Percentiles rank a stretch among this genome's conserved stretches.
Evolutionary conservation across 73 alveolate genomes (phyloP).

Genomic region (Symbiodinium natans): DNA sequence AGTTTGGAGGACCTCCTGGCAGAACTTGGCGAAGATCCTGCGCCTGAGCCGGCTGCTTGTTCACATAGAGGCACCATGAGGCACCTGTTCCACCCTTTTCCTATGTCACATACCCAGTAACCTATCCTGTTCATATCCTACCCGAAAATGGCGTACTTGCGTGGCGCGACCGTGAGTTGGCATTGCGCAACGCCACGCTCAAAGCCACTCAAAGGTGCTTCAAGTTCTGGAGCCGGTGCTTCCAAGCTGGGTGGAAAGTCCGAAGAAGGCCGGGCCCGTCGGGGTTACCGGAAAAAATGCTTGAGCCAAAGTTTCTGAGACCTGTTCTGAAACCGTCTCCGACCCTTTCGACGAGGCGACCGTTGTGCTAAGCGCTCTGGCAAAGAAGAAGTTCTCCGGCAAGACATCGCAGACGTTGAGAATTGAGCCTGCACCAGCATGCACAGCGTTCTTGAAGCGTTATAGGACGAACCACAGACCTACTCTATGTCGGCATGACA

Average conservation of each 20-base stretch:
- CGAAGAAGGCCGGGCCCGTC: not conserved
- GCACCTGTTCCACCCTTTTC: too few relatives aligned
- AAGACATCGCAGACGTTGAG: too few relatives aligned
- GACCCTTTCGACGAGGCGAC: constrained; percentile 18
- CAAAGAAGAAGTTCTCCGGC: not conserved
- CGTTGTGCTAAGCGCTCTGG: constrained; percentile 26
- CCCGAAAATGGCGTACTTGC: not conserved
- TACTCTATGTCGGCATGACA: too few relatives aligned
- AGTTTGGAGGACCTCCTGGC: not conserved
- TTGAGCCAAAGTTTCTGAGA: not conserved
- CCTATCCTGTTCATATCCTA: too few relatives aligned
- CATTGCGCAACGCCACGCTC: too few relatives aligned
- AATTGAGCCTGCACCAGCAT: too few relatives aligned
- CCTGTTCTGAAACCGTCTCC: not conserved
- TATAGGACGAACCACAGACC: too few relatives aligned
- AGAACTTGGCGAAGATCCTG: not conserved
- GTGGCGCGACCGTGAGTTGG: too few relatives aligned
- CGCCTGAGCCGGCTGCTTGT: not conserved
- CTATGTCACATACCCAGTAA: too few relatives aligned
- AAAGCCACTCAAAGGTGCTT: not conserved
- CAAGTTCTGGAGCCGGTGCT: not conserved
- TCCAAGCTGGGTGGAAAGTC: not conserved
- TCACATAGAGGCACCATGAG: too few relatives aligned
- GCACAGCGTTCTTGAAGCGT: too few relatives aligned
- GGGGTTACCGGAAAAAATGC: too few relatives aligned